Evolutionary conservation across 768 basidiomycete genomes (phyloP).

Genomic region (Tricholoma saponaceum): DNA sequence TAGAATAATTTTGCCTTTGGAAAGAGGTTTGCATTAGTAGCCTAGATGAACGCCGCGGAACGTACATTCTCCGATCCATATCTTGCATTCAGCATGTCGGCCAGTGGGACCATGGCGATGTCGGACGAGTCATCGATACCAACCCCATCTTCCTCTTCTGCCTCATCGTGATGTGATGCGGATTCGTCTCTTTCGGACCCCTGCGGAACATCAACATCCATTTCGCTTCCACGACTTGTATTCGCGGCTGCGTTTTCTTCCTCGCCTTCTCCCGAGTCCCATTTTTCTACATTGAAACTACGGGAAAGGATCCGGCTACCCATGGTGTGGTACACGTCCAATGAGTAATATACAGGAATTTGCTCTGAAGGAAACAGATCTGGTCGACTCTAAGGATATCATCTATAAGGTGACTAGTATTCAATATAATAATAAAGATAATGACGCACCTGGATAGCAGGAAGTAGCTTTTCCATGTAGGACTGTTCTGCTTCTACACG

Average conservation of each 20-base stretch:
- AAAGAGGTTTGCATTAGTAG: slow-evolving; percentile 5
- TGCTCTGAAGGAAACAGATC: slow-evolving; percentile 64
- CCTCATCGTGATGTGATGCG: slow-evolving; percentile 26
- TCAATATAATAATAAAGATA: background rate
- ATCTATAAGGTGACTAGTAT: slow-evolving; percentile 1
- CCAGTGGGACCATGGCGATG: slow-evolving; percentile 92
- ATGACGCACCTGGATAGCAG: slow-evolving; percentile 59
- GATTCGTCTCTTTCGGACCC: slow-evolving; percentile 28
- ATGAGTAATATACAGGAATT: slow-evolving; percentile 48
- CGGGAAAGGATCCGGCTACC: slow-evolving; percentile 91
- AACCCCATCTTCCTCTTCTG: slow-evolving; percentile 42
- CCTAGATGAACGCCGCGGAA: slow-evolving; percentile 4
- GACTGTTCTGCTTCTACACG: slow-evolving; percentile 75
- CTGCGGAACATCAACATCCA: slow-evolving; percentile 36
- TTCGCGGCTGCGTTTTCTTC: slow-evolving; percentile 21
- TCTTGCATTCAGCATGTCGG: slow-evolving; percentile 92
- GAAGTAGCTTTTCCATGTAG: slow-evolving; percentile 62
- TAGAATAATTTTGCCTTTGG: slow-evolving; percentile 80
- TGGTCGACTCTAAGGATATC: slow-evolving; percentile 48
- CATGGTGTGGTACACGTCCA: slow-evolving; percentile 79
- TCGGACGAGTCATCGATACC: slow-evolving; percentile 42
- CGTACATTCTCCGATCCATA: slow-evolving; percentile 82
- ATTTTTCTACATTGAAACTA: slow-evolving; percentile 79
- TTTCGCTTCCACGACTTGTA: slow-evolving; percentile 32
- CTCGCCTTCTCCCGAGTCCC: slow-evolving; percentile 37